phyloP scores from a whole-genome alignment of 2,329 filamentous ascomycete genomes.

The Fusarium torreyae region DNA sequence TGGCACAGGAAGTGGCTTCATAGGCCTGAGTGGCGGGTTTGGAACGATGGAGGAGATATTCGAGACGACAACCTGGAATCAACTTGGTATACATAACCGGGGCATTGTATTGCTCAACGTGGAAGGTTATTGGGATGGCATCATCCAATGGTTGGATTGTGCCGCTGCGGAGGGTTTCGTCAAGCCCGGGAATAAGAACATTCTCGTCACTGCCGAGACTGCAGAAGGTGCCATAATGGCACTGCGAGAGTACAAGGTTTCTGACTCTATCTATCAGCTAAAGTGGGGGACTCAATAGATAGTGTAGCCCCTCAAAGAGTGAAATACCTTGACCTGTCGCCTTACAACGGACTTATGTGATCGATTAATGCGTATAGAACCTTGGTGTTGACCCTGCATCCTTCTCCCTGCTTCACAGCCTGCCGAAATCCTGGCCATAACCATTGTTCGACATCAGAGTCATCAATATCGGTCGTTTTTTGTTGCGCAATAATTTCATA shows the following conservation, averaged over 20 bases:
- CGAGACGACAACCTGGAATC: constrained; percentile 94
- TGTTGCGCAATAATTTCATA: constrained; percentile 27
- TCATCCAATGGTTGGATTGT: constrained; percentile 85
- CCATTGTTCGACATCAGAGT: background rate
- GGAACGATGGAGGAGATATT: constrained; percentile 97
- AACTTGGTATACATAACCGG: constrained; percentile 88
- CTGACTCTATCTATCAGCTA: constrained; percentile 82
- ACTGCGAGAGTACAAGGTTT: constrained; percentile 81
- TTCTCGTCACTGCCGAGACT: constrained; percentile 82
- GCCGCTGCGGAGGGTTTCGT: constrained; percentile 86
- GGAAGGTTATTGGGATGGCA: constrained; percentile 91
- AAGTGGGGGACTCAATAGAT: constrained; percentile 80
- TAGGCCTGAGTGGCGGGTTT: constrained; percentile 90
- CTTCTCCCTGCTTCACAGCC: constrained; percentile 4
- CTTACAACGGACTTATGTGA: constrained; percentile 15
- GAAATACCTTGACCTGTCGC: no score
- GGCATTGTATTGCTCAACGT: constrained; percentile 89
- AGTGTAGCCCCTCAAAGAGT: background rate
- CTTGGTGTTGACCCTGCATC: constrained; percentile 29
- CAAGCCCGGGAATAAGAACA: constrained; percentile 76
- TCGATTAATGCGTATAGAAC: constrained; percentile 30
- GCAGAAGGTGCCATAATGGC: constrained; percentile 80
- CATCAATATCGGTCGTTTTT: constrained; percentile 5
- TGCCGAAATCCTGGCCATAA: constrained; percentile 24
- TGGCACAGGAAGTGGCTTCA: constrained; percentile 87